Conservation (phyloP, 2,329 filamentous ascomycete genomes). For the Phialemoniopsis sp. region DNA sequence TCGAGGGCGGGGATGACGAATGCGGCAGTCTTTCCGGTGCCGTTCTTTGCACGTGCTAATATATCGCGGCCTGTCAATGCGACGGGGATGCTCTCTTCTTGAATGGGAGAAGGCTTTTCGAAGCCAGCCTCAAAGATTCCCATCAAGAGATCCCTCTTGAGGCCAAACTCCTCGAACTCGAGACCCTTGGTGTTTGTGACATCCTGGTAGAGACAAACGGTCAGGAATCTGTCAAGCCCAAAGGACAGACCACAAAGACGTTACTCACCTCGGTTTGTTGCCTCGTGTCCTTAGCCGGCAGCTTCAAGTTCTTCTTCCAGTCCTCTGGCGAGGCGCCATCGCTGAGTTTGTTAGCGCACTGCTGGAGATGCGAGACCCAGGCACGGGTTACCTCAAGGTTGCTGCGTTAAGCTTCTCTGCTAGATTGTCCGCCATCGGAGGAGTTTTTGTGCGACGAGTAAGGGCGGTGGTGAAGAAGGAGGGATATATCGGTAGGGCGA, state of each 20-base stretch:
- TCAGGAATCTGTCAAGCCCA: slow-evolving; percentile 5
- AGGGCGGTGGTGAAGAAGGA: too few species aligned
- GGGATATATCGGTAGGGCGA: too few species aligned
- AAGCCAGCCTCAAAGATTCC: slow-evolving; percentile 99
- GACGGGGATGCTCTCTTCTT: slow-evolving; percentile 98
- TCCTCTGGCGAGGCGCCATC: slow-evolving; percentile 52
- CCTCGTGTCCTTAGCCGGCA: slow-evolving; percentile 70
- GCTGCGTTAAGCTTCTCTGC: slow-evolving; percentile 51
- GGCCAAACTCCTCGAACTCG: slow-evolving; percentile 94
- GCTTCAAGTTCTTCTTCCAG: slow-evolving; percentile 71
- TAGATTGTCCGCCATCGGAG: slow-evolving; percentile 38
- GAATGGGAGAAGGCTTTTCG: slow-evolving; percentile 97
- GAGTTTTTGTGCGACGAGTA: slow-evolving; percentile 4
- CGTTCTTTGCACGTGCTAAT: slow-evolving; percentile 94
- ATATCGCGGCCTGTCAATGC: slow-evolving; percentile 94
- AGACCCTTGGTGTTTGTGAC: slow-evolving; percentile 96
- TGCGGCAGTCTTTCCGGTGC: slow-evolving; percentile 95
- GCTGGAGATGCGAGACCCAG: slow-evolving; percentile 1
- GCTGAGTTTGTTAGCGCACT: slow-evolving; percentile 31
- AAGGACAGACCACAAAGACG: not conserved
- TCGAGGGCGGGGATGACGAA: slow-evolving; percentile 96
- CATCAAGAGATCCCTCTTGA: slow-evolving; percentile 95
- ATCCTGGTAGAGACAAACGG: slow-evolving; percentile 55
- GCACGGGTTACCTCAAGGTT: slow-evolving; percentile 33
- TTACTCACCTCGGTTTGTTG: slow-evolving; percentile 71